Evolutionary conservation across 768 basidiomycete genomes (phyloP).

Genomic region (Panellus pusillus): DNA sequence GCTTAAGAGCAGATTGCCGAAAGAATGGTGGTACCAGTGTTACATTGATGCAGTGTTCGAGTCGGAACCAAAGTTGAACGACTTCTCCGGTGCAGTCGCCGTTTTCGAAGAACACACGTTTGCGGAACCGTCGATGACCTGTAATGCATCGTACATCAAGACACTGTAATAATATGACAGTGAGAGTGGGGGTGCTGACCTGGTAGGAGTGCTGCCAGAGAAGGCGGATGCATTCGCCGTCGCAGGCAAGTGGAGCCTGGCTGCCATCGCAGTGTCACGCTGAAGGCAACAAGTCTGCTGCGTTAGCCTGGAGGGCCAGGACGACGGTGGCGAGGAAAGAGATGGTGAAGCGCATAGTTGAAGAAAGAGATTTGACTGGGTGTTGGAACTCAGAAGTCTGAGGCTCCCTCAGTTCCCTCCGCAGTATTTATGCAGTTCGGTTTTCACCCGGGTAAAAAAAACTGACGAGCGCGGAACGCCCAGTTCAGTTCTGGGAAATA

Average conservation of each 20-base stretch:
- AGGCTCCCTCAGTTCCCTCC: no score
- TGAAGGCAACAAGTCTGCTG: neutral
- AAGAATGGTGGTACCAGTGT: conserved; percentile 1
- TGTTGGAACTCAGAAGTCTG: no score
- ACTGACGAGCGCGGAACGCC: no score
- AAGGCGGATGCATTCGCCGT: neutral
- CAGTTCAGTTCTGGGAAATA: no score
- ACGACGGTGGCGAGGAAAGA: neutral
- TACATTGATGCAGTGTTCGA: conserved; percentile 1
- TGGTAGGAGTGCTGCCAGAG: neutral
- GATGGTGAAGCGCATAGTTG: neutral
- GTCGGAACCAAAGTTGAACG: conserved; percentile 1
- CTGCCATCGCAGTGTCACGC: neutral
- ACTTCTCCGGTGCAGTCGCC: neutral
- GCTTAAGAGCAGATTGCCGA: neutral
- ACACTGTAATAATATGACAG: no score
- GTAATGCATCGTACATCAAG: no score
- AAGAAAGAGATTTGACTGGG: no score
- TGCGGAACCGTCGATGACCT: neutral
- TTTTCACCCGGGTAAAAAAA: no score
- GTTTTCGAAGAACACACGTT: neutral
- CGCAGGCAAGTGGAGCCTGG: neutral
- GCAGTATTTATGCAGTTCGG: no score
- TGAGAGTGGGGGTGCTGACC: neutral
- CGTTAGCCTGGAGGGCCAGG: neutral